Evolutionary conservation across 2,329 filamentous ascomycete species (phyloP), one percentile per base, ranked within the genome.

Genomic region (Exophiala sideris): DNA sequence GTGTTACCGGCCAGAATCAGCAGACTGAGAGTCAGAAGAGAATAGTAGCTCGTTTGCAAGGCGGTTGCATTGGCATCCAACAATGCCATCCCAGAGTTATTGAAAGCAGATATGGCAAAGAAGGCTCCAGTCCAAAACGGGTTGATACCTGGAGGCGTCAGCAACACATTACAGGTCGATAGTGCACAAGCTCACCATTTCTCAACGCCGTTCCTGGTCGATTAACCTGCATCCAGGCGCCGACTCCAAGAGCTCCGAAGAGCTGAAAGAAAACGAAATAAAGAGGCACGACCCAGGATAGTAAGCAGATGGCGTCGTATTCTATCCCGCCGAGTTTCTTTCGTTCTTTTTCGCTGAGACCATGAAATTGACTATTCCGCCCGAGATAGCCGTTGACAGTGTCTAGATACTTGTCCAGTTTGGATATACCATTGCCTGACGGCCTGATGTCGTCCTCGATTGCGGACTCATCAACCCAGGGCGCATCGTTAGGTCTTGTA

Each of bases 361-460:
- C 72, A 59, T 79, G 68, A 58, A 81, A 79, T 38, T 75, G 73
- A 5, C 75, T 77, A 60, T 79, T 80, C 34, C 76, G 70, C 2
- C 73, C 72, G 11, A 77, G 40, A 34, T 63, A 65, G 7, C 68
- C 64, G 34, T 57, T 59, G 45, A 59, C 50, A 1, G 60, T 54
- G 21, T 57, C 40, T 12, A 62, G 18, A 48, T 63, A 63, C 48
- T 60, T 62, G 46, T 56, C 38, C 3, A 63, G 14, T n/a, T 42
- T 45, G 5, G 53, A 38, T 18, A n/a, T 20, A 39, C 20, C 21
- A 18, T 33, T 18, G 6, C 24, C 14, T 8, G 32, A 10, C 6
- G 18, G 12, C 32, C 34, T 35, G 14, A 21, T 9, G 3, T 54
- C 48, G 24, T 52, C 48, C n/a, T 54, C 56, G 21, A 45, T 32